These are phyloP conservation scores for Mucor velutinosus DNA, from an alignment of 371 early-diverging fungal genomes.

Conservation along the genomic window DNA sequence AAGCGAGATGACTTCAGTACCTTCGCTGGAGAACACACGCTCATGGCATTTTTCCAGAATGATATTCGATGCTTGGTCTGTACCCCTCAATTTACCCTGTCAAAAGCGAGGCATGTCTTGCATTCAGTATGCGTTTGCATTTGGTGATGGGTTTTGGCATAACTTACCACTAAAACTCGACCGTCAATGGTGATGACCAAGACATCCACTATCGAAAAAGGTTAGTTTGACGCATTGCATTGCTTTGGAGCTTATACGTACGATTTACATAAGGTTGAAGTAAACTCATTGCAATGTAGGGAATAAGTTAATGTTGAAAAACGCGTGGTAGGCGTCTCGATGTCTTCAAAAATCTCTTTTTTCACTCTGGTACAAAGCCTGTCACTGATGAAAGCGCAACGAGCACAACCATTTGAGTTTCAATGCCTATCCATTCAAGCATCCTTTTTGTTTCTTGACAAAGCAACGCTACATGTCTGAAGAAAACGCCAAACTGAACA, in stretches of 20 bases:
- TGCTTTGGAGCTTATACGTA: constrained; percentile 3
- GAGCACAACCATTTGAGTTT: neutral
- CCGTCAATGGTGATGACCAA: constrained; percentile 65
- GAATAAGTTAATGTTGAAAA: neutral
- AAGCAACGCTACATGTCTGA: constrained; percentile 12
- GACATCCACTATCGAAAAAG: constrained; percentile 35
- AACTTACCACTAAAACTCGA: constrained; percentile 59
- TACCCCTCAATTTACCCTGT: constrained; percentile 74
- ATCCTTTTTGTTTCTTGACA: neutral
- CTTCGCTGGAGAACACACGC: constrained; percentile 76
- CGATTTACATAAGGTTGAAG: constrained; percentile 42
- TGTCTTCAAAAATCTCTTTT: neutral
- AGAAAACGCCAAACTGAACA: constrained; percentile 17
- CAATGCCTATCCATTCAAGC: neutral
- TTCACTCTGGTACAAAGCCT: neutral
- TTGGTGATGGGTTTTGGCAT: neutral
- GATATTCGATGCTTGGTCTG: constrained; percentile 81
- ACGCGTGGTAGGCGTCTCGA: neutral
- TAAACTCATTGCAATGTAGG: constrained; percentile 29
- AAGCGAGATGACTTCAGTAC: constrained; percentile 70
- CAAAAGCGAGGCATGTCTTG: neutral
- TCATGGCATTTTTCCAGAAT: constrained; percentile 75
- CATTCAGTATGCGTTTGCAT: neutral
- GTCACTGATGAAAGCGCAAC: neutral
- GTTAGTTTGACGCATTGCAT: neutral